Evolutionary conservation across 306 rosid species (phyloP), one percentile per base, ranked within the genome.

Genomic region (Vigna nakashimae): DNA sequence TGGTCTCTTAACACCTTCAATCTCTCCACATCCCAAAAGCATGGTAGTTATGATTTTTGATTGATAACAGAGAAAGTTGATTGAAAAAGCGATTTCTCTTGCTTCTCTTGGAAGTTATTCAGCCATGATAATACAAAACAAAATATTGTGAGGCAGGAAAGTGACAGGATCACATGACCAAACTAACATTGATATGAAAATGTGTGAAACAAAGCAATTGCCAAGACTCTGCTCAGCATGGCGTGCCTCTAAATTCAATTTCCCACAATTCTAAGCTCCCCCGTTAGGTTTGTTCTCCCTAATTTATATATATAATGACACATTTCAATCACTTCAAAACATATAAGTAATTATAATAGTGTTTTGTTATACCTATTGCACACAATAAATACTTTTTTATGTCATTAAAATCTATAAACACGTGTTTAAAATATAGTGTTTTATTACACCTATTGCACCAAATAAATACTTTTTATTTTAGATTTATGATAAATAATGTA

Each of bases 61-160:
- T 80, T 59, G 30, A 58, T 65, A 72, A n/a, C 52, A 20, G 49
- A 77, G 55, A 84, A 81, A 77, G 83, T 34, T 72, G 80, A 69
- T 84, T 77, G 67, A 24, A 57, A 65, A 75, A 76, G 84, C 80
- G 65, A 81, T 36, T 62, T 73, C 20, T 67, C 10, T 81, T 84
- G 83, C 88, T 85, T 82, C 84, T 49, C 49, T 52, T 64, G 2
- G 1, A 85, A 82, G 88, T 82, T 49, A 69, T 64, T 49, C 64
- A 57, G 26, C 40, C 49, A 46, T 85, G 66, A 81, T 73, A 52
- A 45, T 2, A 12, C 65, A 24, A 72, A 65, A 77, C 64, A 48
- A 71, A 15, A 51, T n/a, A 56, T 60, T 58, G 12, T 10, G 59
- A 26, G 4, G 46, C 24, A 65, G 46, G 56, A 58, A 66, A 46